A percentile compares a stretch with the other conserved stretches of the same genome.
These are phyloP conservation scores for Jatropha multifida DNA, from an alignment of 441 rosid genomes.

Conservation along the genomic window DNA sequence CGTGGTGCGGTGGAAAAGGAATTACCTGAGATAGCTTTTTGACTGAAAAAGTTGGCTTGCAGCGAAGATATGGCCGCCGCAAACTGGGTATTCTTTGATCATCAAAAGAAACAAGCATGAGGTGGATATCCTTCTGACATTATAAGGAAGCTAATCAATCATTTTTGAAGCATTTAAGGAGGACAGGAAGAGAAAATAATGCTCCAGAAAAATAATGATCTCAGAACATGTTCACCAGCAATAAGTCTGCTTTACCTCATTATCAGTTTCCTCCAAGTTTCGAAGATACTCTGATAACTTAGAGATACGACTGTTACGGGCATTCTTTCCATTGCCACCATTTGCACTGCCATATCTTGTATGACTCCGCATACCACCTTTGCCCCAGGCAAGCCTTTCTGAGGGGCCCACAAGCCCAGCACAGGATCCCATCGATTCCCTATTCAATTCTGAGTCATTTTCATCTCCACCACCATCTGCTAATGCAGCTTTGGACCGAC, in stretches of 20 bases:
- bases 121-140: constrained; percentile 48
- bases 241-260: constrained; percentile 43
- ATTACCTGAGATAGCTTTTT: constrained; percentile 49
- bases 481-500: constrained; percentile 37
- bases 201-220: constrained; percentile 9
- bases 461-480: constrained; percentile 47
- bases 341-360: constrained; percentile 45
- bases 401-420: constrained; percentile 44
- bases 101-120: constrained; percentile 52
- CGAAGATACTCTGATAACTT: constrained; percentile 50
- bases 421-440: constrained; percentile 44
- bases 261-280: constrained; percentile 43
- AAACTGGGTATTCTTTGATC: constrained; percentile 47
- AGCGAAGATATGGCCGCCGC: constrained; percentile 50
- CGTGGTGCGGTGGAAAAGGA: constrained; percentile 9
- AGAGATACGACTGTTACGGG: constrained; percentile 40
- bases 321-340: constrained; percentile 42
- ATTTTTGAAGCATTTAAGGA: constrained; percentile 15
- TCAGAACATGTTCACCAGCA: not conserved
- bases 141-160: constrained; percentile 16
- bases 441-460: constrained; percentile 44
- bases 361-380: constrained; percentile 62
- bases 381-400: constrained; percentile 68
- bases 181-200: constrained; percentile 11
- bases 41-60: constrained; percentile 46